A percentile compares a stretch with the other conserved stretches of the same genome.
Evolutionary conservation across 768 basidiomycete species (phyloP).

Genomic region (Boletus speciosus): DNA sequence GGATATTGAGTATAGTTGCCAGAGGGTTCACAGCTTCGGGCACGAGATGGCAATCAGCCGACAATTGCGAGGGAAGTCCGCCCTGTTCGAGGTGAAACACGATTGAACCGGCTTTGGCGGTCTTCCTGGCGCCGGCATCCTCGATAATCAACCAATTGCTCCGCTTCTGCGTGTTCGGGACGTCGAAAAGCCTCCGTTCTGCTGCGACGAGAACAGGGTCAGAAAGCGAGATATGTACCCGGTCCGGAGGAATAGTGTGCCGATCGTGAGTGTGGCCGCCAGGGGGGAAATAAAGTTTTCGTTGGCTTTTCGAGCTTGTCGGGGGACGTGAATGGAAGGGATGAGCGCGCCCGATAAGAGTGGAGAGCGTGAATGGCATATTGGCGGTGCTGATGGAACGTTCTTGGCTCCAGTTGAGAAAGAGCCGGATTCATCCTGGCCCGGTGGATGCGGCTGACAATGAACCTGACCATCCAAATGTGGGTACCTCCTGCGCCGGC

Average conservation of each 20-base stretch:
- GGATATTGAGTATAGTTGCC: not conserved
- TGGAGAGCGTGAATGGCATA: constrained; percentile 8
- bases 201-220: constrained; percentile 22
- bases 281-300: constrained; percentile 11
- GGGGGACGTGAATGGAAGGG: not conserved
- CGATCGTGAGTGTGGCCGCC: constrained; percentile 11
- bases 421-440: not conserved
- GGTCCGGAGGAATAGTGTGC: constrained; percentile 9
- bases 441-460: constrained; percentile 14
- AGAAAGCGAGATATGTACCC: constrained; percentile 21
- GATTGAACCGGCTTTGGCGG: not conserved
- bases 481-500: not conserved
- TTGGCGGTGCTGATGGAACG: constrained; percentile 7
- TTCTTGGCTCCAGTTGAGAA: not conserved
- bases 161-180: not conserved
- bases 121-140: not conserved
- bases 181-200: constrained; percentile 9
- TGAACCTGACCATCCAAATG: not conserved
- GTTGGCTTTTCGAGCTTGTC: not conserved
- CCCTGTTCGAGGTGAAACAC: not conserved
- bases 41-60: not conserved
- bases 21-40: not conserved
- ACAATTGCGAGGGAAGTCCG: not conserved
- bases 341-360: constrained; percentile 2
- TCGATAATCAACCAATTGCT: not conserved